These are phyloP conservation scores for Boletus rufocinnamomeus DNA, from an alignment of 768 basidiomycete species.

Conservation along the genomic window DNA sequence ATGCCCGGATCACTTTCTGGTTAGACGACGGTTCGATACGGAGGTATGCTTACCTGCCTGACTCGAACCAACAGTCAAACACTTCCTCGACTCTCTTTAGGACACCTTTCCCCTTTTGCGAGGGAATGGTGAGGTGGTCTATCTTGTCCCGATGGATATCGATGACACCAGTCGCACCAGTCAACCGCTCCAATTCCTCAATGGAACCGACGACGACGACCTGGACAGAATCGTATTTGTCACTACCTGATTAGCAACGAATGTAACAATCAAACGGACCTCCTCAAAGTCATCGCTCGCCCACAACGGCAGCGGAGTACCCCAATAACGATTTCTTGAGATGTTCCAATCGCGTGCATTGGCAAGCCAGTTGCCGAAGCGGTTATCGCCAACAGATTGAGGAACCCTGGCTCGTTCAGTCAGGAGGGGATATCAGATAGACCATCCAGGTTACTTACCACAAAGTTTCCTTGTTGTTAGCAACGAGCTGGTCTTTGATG, in stretches of 20 bases:
- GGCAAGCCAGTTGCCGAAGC: conserved; percentile 96
- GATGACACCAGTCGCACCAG: conserved; percentile 79
- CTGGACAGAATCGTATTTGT: conserved; percentile 39
- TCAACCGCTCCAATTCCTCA: conserved; percentile 80
- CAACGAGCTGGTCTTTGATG: conserved; percentile 82
- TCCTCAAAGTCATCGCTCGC: conserved; percentile 91
- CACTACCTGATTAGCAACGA: background rate
- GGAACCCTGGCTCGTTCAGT: conserved; percentile 71
- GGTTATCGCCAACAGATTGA: conserved; percentile 81
- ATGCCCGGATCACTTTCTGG: conserved; percentile 2
- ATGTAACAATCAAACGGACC: conserved; percentile 36
- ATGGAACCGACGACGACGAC: conserved; percentile 87
- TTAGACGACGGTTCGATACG: background rate
- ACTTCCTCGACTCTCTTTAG: conserved; percentile 95
- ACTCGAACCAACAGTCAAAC: conserved; percentile 99
- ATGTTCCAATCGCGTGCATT: conserved; percentile 99
- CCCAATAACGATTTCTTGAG: conserved; percentile 99
- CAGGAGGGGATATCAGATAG: background rate
- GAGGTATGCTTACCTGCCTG: conserved; percentile 71
- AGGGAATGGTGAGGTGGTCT: conserved; percentile 96
- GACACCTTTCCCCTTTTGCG: conserved; percentile 79
- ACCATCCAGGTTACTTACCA: conserved; percentile 54
- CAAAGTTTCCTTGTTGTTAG: conserved; percentile 86
- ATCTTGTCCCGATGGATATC: conserved; percentile 95
- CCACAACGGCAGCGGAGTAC: conserved; percentile 97